A percentile compares a stretch with the other conserved stretches of the same genome.
These are phyloP conservation scores for Solanum ossicruentum DNA, from an alignment of 257 asterid genomes.

Conservation along the genomic window DNA sequence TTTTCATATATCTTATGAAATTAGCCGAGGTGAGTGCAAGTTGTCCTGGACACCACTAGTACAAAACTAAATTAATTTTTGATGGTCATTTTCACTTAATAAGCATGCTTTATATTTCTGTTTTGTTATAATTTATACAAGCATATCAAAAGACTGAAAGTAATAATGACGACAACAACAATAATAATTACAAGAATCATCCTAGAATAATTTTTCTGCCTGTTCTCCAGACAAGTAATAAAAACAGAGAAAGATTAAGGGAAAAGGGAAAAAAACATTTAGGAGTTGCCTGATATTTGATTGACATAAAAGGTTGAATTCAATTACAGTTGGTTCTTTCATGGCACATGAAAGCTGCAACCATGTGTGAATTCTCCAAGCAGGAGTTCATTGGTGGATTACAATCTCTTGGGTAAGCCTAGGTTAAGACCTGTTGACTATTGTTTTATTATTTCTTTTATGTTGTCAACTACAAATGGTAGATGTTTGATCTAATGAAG, in stretches of 20 bases:
- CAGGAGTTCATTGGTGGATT: slow-evolving; percentile 83
- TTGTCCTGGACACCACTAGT: not conserved
- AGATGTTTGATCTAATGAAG: not conserved
- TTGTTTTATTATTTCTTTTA: not conserved
- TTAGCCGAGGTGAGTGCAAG: no score
- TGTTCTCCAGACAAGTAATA: not conserved
- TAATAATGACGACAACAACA: not conserved
- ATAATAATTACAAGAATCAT: not conserved
- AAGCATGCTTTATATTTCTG: not conserved
- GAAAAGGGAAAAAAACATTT: not conserved
- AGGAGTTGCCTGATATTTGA: not conserved
- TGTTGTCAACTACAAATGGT: not conserved
- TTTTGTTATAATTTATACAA: not conserved
- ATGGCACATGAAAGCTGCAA: slow-evolving; percentile 95
- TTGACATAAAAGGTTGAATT: not conserved
- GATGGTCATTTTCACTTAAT: not conserved
- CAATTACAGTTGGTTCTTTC: slow-evolving; percentile 39
- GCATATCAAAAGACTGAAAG: not conserved
- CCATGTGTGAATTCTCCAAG: slow-evolving; percentile 96
- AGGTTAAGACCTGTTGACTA: not conserved
- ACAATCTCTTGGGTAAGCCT: slow-evolving; percentile 82
- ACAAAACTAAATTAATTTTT: not conserved
- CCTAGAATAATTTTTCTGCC: not conserved
- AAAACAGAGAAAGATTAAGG: not conserved
- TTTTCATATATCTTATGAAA: not conserved